Percentiles rank a stretch among this genome's conserved stretches.
Evolutionary conservation across 225 moss, liverwort and hornwort genomes (phyloP).

Genomic region (Straminergon stramineum): DNA sequence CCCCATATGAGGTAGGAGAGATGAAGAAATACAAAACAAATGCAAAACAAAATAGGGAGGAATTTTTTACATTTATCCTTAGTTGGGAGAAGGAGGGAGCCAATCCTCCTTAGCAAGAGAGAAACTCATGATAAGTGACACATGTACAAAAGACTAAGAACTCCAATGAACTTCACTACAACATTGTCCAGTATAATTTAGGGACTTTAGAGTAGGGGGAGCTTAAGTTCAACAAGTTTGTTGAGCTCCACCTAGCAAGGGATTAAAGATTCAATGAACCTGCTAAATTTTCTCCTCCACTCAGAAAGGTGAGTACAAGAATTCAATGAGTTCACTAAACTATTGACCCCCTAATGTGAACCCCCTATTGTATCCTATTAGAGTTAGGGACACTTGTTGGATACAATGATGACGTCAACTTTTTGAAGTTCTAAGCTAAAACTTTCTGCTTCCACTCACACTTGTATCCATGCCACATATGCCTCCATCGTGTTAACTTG

Average conservation of each 20-base stretch:
- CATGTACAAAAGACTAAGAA: no score
- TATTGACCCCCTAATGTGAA: fast-evolving
- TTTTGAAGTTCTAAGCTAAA: background rate
- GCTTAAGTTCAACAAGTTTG: background rate
- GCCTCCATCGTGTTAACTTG: fast-evolving
- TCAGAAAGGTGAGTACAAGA: background rate
- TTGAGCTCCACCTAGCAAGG: background rate
- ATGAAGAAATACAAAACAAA: no score
- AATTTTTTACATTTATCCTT: no score
- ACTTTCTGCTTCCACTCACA: fast-evolving
- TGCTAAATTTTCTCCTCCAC: fast-evolving
- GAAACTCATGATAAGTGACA: no score
- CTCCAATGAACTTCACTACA: background rate
- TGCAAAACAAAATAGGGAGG: no score
- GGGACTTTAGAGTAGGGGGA: fast-evolving
- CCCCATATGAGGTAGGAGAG: no score
- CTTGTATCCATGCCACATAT: fast-evolving
- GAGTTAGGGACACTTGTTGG: background rate
- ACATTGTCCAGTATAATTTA: fast-evolving
- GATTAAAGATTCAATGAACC: background rate
- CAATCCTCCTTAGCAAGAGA: no score
- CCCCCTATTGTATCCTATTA: background rate
- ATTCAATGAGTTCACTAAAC: fast-evolving
- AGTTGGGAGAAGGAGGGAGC: no score
- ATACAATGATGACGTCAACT: fast-evolving